Percentiles rank a stretch among this genome's conserved stretches.
Conservation (phyloP, 2,329 filamentous ascomycete genomes). For the Hirsutella rhossiliensis region DNA sequence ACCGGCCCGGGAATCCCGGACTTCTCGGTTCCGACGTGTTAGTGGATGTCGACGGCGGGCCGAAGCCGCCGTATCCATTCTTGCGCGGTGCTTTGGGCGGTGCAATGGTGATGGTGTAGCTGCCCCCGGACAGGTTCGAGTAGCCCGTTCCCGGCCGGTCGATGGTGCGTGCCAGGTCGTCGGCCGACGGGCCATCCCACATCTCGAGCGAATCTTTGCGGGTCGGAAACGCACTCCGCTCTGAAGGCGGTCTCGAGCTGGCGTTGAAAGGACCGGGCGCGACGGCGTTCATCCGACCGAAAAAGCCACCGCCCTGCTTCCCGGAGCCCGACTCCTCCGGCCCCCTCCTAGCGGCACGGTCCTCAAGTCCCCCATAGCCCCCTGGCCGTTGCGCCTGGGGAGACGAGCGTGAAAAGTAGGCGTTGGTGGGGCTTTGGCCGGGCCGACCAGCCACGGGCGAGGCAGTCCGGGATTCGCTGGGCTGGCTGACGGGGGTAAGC, state of each 20-base stretch:
- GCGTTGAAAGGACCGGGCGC: conserved; percentile 54
- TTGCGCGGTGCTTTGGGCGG: conserved; percentile 30
- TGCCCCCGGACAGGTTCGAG: conserved; percentile 7
- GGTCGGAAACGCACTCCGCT: conserved; percentile 21
- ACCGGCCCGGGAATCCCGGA: conserved; percentile 27
- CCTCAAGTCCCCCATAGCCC: conserved; percentile 34
- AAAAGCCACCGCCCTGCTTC: conserved; percentile 20
- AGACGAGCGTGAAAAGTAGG: conserved; percentile 27
- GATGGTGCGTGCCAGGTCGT: conserved; percentile 1
- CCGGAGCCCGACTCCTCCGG: background rate
- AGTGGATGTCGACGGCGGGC: conserved; percentile 27
- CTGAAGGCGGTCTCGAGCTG: conserved; percentile 20
- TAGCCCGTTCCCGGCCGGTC: conserved; percentile 7
- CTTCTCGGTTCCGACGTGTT: conserved; percentile 25
- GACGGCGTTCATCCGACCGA: conserved; percentile 54
- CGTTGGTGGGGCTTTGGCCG: conserved; percentile 29
- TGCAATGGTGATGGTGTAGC: conserved; percentile 14
- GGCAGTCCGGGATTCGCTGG: conserved; percentile 44
- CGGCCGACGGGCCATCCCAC: conserved; percentile 2
- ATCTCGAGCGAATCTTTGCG: conserved; percentile 16
- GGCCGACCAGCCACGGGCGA: conserved; percentile 45
- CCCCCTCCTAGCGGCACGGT: background rate
- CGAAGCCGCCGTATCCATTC: conserved; percentile 48
- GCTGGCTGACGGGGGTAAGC: conserved; percentile 51
- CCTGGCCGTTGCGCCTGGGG: conserved; percentile 20